Percentiles rank a stretch among this genome's conserved stretches.
These are phyloP conservation scores for Vitis rotundifolia DNA, from an alignment of 164 flowering plant genomes.

Conservation along the genomic window DNA sequence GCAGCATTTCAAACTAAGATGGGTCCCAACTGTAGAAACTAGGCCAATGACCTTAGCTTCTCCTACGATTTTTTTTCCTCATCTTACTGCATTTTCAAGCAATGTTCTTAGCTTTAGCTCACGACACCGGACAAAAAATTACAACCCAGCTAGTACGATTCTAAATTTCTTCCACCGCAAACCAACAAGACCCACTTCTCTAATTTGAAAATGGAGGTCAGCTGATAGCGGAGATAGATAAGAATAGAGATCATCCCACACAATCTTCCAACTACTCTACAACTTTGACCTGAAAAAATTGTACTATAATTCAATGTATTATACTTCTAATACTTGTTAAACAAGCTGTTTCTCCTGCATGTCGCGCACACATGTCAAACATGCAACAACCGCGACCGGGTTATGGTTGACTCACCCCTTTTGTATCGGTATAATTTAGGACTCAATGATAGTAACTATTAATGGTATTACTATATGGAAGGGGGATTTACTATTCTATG, in stretches of 20 bases:
- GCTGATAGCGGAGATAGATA: not conserved
- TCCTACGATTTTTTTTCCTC: constrained; percentile 3
- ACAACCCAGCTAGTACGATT: not conserved
- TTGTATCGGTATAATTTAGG: not conserved
- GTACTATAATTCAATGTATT: not conserved
- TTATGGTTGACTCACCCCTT: constrained; percentile 8
- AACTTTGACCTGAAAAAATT: constrained; percentile 19
- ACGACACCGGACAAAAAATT: not conserved
- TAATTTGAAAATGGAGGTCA: constrained; percentile 2
- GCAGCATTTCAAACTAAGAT: not conserved
- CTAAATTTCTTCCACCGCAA: constrained; percentile 1
- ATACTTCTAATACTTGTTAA: not conserved
- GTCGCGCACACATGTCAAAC: constrained; percentile 9
- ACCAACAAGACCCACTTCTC: constrained; percentile 3
- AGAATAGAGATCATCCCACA: constrained; percentile 15
- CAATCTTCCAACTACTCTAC: constrained; percentile 19
- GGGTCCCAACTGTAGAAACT: constrained; percentile 9
- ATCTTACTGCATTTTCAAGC: constrained; percentile 5
- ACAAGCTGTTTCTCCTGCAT: not conserved
- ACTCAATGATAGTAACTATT: not conserved
- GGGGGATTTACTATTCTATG: no score
- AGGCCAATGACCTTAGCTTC: not conserved
- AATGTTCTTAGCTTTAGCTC: not conserved
- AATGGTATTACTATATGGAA: no score
- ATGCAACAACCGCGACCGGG: constrained; percentile 15